Evolutionary conservation across 495 filamentous ascomycete genomes (phyloP).

Genomic region (Penicillium flavigenum): DNA sequence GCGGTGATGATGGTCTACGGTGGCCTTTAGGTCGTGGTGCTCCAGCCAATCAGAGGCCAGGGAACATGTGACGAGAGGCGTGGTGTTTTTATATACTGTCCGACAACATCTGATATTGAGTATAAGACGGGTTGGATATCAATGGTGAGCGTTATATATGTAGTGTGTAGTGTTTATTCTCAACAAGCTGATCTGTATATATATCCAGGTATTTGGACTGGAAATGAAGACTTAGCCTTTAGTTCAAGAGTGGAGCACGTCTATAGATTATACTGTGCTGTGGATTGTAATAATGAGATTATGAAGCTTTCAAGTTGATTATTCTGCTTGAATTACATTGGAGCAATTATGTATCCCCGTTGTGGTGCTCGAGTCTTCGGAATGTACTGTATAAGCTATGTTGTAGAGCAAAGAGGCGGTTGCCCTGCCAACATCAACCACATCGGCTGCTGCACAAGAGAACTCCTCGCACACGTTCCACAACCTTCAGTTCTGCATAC

Average conservation of each 20-base stretch:
- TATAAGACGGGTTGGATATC: not conserved
- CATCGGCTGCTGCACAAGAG: slow-evolving; percentile 17
- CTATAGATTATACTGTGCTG: not conserved
- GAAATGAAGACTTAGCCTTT: not conserved
- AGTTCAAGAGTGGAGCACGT: not conserved
- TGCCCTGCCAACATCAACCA: slow-evolving; percentile 38
- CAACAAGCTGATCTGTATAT: not conserved
- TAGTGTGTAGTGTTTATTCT: not conserved
- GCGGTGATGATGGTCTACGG: slow-evolving; percentile 41
- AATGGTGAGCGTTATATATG: not conserved
- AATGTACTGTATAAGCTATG: not conserved
- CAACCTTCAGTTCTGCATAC: slow-evolving; percentile 21
- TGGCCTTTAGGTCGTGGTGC: slow-evolving; percentile 42
- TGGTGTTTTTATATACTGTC: slow-evolving; percentile 1
- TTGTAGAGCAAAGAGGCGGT: slow-evolving; percentile 17
- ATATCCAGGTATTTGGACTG: not conserved
- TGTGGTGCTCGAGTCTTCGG: not conserved
- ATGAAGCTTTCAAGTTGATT: not conserved
- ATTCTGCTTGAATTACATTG: not conserved
- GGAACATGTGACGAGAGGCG: slow-evolving; percentile 20
- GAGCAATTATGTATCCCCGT: not conserved
- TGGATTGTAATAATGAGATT: not conserved
- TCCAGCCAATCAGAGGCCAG: slow-evolving; percentile 38
- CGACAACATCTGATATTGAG: not conserved
- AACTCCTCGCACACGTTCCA: slow-evolving; percentile 23